Conservation (phyloP, 2,329 filamentous ascomycete genomes). For the Aspergillus spinulosporus region DNA sequence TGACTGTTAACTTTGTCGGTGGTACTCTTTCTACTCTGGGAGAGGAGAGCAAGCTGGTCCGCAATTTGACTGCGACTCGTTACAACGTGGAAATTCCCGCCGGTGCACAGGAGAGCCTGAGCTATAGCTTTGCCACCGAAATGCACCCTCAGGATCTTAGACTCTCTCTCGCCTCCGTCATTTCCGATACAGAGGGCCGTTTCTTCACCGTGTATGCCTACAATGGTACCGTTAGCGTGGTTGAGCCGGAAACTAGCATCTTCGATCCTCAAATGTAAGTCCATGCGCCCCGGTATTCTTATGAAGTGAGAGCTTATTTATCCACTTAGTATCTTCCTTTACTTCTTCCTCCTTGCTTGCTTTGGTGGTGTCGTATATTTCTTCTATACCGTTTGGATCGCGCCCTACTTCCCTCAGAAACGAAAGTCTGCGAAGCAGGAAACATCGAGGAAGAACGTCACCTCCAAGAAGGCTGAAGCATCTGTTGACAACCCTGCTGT, state of each 20-base stretch:
- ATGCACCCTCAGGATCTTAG: conserved; percentile 88
- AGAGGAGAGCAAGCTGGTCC: conserved; percentile 64
- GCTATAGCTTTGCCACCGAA: conserved; percentile 84
- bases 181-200: conserved; percentile 65
- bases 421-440: conserved; percentile 63
- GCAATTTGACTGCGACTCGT: conserved; percentile 77
- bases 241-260: conserved; percentile 87
- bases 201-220: conserved; percentile 77
- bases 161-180: conserved; percentile 72
- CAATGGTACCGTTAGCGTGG: conserved; percentile 79
- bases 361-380: conserved; percentile 87
- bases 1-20: conserved; percentile 73
- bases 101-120: conserved; percentile 72
- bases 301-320: conserved; percentile 8
- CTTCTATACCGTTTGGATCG: conserved; percentile 98
- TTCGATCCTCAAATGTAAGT: conserved; percentile 91
- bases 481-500: conserved; percentile 68
- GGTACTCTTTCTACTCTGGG: conserved; percentile 68
- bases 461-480: conserved; percentile 67
- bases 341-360: conserved; percentile 78
- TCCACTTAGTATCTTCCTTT: conserved; percentile 81
- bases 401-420: conserved; percentile 89
- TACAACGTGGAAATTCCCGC: conserved; percentile 74
- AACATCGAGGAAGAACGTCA: conserved; percentile 60
- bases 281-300: neutral